A percentile compares a stretch with the other conserved stretches of the same genome.
These are phyloP conservation scores for Epicoccum nigrum DNA, from an alignment of 2,329 filamentous ascomycete species.

Conservation along the genomic window DNA sequence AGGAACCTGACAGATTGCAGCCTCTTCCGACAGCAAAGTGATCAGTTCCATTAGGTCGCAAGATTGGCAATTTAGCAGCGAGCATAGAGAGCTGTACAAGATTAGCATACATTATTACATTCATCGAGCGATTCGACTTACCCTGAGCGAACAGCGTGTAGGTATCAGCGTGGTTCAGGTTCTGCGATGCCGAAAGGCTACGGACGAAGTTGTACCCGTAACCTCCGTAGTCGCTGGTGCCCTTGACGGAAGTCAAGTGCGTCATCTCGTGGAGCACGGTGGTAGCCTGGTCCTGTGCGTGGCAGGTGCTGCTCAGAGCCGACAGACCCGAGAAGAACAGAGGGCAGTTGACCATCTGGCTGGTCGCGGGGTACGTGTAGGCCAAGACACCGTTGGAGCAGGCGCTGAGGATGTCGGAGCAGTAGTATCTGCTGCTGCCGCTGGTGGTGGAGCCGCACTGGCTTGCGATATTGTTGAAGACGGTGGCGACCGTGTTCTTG, in stretches of 20 bases:
- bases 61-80: background rate
- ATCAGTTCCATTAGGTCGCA: background rate
- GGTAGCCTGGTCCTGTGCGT: conserved; percentile 67
- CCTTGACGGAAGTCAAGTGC: conserved; percentile 62
- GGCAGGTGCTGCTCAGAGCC: conserved; percentile 58
- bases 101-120: background rate
- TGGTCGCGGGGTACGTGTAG: conserved; percentile 61
- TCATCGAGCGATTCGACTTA: conserved; percentile 1
- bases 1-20: background rate
- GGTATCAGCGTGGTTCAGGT: conserved; percentile 68
- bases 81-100: conserved; percentile 4
- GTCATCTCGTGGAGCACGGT: conserved; percentile 69
- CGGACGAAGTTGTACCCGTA: conserved; percentile 61
- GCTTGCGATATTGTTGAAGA: conserved; percentile 58
- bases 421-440: conserved; percentile 62
- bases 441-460: conserved; percentile 60
- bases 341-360: conserved; percentile 65
- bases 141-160: conserved; percentile 50
- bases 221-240: conserved; percentile 61
- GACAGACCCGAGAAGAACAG: conserved; percentile 62
- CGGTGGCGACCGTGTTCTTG: conserved; percentile 57
- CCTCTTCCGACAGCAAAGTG: too few relatives aligned
- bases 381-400: conserved; percentile 61
- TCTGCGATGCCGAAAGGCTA: conserved; percentile 54
- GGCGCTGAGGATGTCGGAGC: conserved; percentile 59